Percentiles rank a stretch among this genome's conserved stretches.
phyloP scores from a whole-genome alignment of 192 early-diverging fungal genomes.

The Entrophospora sp. region DNA sequence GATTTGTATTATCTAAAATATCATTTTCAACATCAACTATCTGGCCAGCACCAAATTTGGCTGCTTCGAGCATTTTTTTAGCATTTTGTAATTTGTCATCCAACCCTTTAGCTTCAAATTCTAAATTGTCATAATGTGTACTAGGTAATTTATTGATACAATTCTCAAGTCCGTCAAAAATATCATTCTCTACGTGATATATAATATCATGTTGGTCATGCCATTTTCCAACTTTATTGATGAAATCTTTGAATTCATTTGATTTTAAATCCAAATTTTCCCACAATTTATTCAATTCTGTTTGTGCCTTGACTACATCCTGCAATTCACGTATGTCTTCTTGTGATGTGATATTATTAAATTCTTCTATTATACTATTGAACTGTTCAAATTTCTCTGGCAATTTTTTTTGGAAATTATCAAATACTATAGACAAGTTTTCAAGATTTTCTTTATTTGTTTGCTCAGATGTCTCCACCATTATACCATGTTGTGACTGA shows the following conservation, averaged over 20 bases:
- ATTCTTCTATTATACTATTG: constrained; percentile 11
- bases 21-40: background rate
- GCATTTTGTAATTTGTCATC: constrained; percentile 9
- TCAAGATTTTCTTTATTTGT: constrained; percentile 6
- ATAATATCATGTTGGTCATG: background rate
- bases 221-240: background rate
- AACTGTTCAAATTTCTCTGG: background rate
- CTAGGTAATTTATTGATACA: constrained; percentile 6
- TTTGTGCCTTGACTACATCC: background rate
- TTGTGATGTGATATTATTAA: background rate
- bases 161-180: constrained; percentile 4
- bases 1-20: constrained; percentile 3
- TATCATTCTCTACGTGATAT: constrained; percentile 11
- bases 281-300: background rate
- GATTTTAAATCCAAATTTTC: background rate
- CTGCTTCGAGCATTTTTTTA: background rate
- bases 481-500: constrained; percentile 1
- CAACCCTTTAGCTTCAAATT: constrained; percentile 12
- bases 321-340: constrained; percentile 15
- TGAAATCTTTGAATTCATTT: background rate
- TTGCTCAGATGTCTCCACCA: background rate
- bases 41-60: background rate
- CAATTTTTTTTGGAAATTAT: constrained; percentile 9
- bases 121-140: background rate
- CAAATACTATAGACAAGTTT: background rate